These are phyloP conservation scores for Paraglomus brasilianum DNA, from an alignment of 192 early-diverging fungal species.

Conservation along the genomic window DNA sequence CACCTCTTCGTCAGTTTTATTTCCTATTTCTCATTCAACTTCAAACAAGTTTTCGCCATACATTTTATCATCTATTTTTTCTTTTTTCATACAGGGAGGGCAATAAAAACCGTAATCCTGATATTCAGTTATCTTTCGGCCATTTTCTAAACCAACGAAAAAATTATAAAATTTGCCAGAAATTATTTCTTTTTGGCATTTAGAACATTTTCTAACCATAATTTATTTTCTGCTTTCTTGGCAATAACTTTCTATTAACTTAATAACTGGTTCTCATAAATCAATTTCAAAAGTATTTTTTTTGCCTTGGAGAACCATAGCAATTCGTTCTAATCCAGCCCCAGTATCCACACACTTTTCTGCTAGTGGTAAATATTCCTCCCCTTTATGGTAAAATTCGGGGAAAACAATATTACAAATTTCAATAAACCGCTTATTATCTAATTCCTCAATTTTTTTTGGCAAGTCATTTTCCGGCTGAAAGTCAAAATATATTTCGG, in stretches of 20 bases:
- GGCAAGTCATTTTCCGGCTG: conserved; percentile 19
- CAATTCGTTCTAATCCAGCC: conserved; percentile 59
- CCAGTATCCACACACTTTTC: conserved; percentile 61
- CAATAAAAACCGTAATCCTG: too few relatives aligned
- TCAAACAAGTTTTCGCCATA: too few relatives aligned
- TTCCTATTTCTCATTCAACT: too few relatives aligned
- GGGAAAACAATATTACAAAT: conserved; percentile 68
- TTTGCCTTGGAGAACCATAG: conserved; percentile 50
- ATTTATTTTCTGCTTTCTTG: too few relatives aligned
- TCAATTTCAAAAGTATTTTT: conserved; percentile 57
- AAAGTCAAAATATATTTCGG: conserved; percentile 67
- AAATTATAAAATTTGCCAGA: too few relatives aligned
- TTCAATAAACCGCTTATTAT: conserved; percentile 53
- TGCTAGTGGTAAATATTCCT: conserved; percentile 47
- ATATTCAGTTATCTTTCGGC: too few relatives aligned
- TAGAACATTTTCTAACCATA: too few relatives aligned
- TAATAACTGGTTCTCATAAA: conserved; percentile 45
- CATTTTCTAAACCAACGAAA: too few relatives aligned
- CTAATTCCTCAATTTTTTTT: conserved; percentile 38
- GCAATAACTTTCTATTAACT: conserved; percentile 4
- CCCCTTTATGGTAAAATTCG: conserved; percentile 50
- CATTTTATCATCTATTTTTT: too few relatives aligned
- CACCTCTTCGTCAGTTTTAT: too few relatives aligned
- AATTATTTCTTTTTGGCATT: too few relatives aligned
- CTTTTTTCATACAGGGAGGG: too few relatives aligned